Conservation (phyloP, 352 stramenopile genomes). For the Peronospora farinosa region DNA sequence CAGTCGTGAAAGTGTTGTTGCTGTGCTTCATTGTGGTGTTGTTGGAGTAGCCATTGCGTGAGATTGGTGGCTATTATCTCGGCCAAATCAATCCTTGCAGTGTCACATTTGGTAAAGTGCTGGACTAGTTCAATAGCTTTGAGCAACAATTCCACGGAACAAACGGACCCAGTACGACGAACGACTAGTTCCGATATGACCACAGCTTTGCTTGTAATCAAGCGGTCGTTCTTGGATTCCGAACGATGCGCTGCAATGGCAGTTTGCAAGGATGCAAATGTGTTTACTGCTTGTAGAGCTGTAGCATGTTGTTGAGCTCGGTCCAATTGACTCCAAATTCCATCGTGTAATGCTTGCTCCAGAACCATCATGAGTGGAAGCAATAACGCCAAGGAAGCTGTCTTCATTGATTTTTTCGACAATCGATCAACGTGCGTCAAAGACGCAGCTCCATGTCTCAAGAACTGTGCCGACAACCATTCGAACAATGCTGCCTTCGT, state of each 20-base stretch:
- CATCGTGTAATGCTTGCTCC: slow-evolving; percentile 13
- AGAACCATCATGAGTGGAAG: slow-evolving; percentile 41
- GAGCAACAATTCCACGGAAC: slow-evolving; percentile 35
- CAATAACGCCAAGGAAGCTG: slow-evolving; percentile 25
- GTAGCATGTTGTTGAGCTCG: slow-evolving; percentile 32
- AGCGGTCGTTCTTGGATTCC: slow-evolving; percentile 10
- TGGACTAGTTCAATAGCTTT: slow-evolving; percentile 24
- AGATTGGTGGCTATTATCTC: slow-evolving; percentile 35
- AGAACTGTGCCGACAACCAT: slow-evolving; percentile 47
- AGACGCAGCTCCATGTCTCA: slow-evolving; percentile 17
- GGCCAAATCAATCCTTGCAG: slow-evolving; percentile 20
- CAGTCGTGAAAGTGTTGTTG: slow-evolving; percentile 45
- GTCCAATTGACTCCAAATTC: slow-evolving; percentile 33
- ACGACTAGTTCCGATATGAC: slow-evolving; percentile 29
- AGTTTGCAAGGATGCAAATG: slow-evolving; percentile 34
- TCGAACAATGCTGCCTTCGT: slow-evolving; percentile 58
- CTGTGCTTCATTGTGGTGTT: slow-evolving; percentile 40
- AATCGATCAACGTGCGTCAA: slow-evolving; percentile 6
- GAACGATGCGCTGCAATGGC: slow-evolving; percentile 3
- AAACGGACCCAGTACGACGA: slow-evolving; percentile 26
- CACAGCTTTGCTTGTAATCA: slow-evolving; percentile 20
- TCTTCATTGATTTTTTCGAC: slow-evolving; percentile 7
- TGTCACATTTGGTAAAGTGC: neutral
- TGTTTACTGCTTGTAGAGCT: slow-evolving; percentile 32
- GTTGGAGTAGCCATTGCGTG: slow-evolving; percentile 29